Evolutionary conservation across 1,139 yeast species (phyloP), one percentile per base, ranked within the genome.

Genomic region (Ashbya aceris): DNA sequence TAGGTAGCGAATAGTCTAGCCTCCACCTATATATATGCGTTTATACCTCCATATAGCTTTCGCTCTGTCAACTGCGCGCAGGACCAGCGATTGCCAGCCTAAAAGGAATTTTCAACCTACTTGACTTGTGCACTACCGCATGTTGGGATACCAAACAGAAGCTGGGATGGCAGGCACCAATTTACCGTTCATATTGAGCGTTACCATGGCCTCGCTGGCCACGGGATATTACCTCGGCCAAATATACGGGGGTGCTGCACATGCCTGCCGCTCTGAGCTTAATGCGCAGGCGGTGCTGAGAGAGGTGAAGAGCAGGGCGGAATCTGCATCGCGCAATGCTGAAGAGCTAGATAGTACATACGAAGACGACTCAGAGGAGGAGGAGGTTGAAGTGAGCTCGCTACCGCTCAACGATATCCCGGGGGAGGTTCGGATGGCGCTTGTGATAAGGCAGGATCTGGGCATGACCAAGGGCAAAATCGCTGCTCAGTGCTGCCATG

Each of bases 401-500:
- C 61, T 65, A 0, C 63, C 73, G 2, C 64, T 82, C 48, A 81
- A 81, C 53, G 76, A 70, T 14, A 66, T 79, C 13, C 84, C 79
- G 2, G 91, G 85, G 3, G 95, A 84, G 60, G 89, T 83, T 35
- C 71, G 87, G 51, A 83, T 91, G 95, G 87, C 93, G 0, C 68
- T 93, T 31, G 77, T 87, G 1, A 89, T 91, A 1, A 77, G 98
- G 46, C 85, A 83, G 36, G 98, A 91, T 60, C 68, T 91, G 49
- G 80, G 78, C 43, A 91, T 91, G 98, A 80, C 84, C 37, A 87
- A 86, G 64, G 98, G 98, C 30, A 93, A 93, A 61, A 83, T 85
- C 1, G 97, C 97, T 1, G 98, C 98, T 1, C 99, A 91, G 62
- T 89, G 97, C 61, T 82, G 87, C 40, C 99, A 91, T 66, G 98